Conservation (phyloP, 2,329 filamentous ascomycete species). For the Colletotrichum sansevieriae region DNA sequence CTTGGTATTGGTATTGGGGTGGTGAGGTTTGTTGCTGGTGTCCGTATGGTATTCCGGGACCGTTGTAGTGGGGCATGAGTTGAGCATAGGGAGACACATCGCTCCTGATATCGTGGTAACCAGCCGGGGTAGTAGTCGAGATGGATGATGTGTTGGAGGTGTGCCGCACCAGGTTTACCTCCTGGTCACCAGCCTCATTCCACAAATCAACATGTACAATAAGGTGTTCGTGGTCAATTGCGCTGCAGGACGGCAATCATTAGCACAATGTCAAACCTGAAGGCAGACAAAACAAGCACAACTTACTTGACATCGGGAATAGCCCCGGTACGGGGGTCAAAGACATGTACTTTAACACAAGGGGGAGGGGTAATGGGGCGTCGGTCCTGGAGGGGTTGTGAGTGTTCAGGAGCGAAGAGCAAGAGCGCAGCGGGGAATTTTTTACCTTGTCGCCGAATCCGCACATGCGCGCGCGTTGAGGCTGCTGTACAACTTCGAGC, state of each 20-base stretch:
- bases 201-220: slow-evolving; percentile 68
- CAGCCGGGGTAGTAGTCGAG: slow-evolving; percentile 82
- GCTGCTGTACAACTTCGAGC: slow-evolving; percentile 89
- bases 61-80: slow-evolving; percentile 28
- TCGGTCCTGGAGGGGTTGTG: slow-evolving; percentile 76
- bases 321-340: slow-evolving; percentile 79
- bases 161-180: slow-evolving; percentile 75
- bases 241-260: not conserved
- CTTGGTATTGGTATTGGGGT: slow-evolving; percentile 19
- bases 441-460: slow-evolving; percentile 95
- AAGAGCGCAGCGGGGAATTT: not conserved
- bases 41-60: slow-evolving; percentile 28
- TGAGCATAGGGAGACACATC: slow-evolving; percentile 44
- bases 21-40: slow-evolving; percentile 31
- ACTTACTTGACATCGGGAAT: slow-evolving; percentile 87
- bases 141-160: slow-evolving; percentile 80
- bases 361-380: slow-evolving; percentile 96
- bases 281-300: not conserved
- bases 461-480: slow-evolving; percentile 95
- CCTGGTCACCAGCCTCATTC: slow-evolving; percentile 73
- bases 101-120: slow-evolving; percentile 63
- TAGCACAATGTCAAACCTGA: slow-evolving; percentile 8
- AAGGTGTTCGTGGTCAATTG: no score
- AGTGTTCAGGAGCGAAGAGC: slow-evolving; percentile 43
- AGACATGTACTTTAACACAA: slow-evolving; percentile 86